These are phyloP conservation scores for Hypsizygus ulmarius DNA, from an alignment of 1,284 basidiomycete species.

Conservation along the genomic window DNA sequence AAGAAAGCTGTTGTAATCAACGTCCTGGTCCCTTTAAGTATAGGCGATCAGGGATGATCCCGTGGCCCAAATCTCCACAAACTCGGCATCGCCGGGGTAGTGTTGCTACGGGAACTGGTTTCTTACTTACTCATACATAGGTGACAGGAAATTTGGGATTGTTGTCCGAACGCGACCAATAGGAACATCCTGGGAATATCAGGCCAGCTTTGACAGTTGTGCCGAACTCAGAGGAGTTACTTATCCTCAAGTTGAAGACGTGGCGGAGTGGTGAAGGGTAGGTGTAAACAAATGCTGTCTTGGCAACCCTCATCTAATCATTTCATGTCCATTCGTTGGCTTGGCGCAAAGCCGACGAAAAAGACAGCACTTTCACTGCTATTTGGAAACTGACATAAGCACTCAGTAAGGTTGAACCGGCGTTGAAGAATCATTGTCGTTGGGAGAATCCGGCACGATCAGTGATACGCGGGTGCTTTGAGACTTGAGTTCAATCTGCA, in stretches of 20 bases:
- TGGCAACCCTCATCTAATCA: conserved; percentile 1
- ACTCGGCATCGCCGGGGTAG: conserved; percentile 11
- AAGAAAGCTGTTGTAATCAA: conserved; percentile 15
- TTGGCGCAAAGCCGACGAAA: too few relatives aligned
- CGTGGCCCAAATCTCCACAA: conserved; percentile 3
- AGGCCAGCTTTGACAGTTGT: conserved; percentile 5
- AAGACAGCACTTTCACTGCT: too few relatives aligned
- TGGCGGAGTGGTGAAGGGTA: not conserved
- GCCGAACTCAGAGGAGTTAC: conserved; percentile 1
- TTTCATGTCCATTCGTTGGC: not conserved
- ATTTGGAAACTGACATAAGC: too few relatives aligned
- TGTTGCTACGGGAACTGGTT: conserved; percentile 25
- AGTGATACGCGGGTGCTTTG: too few relatives aligned
- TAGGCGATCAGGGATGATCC: conserved; percentile 8
- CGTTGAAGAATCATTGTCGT: too few relatives aligned
- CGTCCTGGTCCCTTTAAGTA: conserved; percentile 11
- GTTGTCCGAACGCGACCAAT: conserved; percentile 9
- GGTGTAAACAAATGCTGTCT: too few relatives aligned
- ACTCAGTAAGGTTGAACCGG: too few relatives aligned
- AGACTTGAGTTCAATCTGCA: too few relatives aligned
- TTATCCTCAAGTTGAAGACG: too few relatives aligned
- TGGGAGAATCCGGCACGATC: too few relatives aligned
- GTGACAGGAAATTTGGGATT: not conserved
- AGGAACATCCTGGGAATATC: conserved; percentile 7
- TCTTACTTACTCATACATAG: not conserved